These are phyloP conservation scores for Tetradesmus lagerheimii DNA, from an alignment of 139 green algal genomes.

Conservation along the genomic window DNA sequence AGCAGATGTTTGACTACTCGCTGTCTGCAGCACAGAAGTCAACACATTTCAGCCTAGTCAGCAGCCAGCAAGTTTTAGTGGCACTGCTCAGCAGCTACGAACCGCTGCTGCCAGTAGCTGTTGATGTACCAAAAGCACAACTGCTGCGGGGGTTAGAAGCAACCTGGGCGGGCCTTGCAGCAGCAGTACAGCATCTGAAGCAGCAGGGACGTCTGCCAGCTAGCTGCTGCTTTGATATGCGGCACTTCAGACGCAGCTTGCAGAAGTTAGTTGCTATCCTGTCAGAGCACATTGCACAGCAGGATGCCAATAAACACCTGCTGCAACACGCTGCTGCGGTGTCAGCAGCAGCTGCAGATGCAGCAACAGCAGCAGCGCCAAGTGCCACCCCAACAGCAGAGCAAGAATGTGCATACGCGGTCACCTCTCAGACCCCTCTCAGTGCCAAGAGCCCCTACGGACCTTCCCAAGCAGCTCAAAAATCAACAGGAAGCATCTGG, in stretches of 20 bases:
- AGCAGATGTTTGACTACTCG: no score
- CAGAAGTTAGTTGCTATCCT: background rate
- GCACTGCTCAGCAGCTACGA: background rate
- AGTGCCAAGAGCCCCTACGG: background rate
- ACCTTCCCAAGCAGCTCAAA: background rate
- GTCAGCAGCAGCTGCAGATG: background rate
- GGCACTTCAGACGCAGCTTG: background rate
- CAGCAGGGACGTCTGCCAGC: background rate
- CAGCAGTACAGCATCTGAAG: slow-evolving; percentile 9
- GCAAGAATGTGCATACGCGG: background rate
- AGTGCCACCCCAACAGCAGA: background rate
- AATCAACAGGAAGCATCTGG: background rate
- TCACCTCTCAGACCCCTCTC: background rate
- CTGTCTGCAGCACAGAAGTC: no score
- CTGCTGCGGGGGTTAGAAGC: background rate
- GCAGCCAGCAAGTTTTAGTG: background rate
- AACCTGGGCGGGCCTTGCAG: background rate
- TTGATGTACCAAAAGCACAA: slow-evolving; percentile 10
- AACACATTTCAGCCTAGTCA: background rate
- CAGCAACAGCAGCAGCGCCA: background rate
- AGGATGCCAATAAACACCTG: background rate
- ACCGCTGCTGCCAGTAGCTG: background rate
- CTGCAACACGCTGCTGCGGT: background rate
- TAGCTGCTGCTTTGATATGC: slow-evolving; percentile 23
- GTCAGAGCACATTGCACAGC: slow-evolving; percentile 4